These are phyloP conservation scores for Teunomyces barrocoloradensis DNA, from an alignment of 805 yeast genomes.

Conservation along the genomic window DNA sequence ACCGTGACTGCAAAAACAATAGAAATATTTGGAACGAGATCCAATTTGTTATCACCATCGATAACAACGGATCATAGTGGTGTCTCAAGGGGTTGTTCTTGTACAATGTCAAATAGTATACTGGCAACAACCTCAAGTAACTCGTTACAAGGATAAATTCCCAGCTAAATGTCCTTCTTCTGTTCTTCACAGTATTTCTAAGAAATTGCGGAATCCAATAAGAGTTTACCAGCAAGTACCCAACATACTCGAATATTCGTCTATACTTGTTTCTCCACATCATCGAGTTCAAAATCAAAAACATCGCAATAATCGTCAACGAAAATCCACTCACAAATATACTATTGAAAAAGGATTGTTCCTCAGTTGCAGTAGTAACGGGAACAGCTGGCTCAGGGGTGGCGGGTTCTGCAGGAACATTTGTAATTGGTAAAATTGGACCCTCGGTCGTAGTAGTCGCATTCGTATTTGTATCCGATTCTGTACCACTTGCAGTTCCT, in stretches of 20 bases:
- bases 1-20: slow-evolving; percentile 58
- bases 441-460: neutral
- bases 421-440: neutral
- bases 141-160: slow-evolving; percentile 72
- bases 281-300: slow-evolving; percentile 50
- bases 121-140: slow-evolving; percentile 59
- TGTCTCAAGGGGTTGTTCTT: slow-evolving; percentile 67
- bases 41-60: slow-evolving; percentile 51
- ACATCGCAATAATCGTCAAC: slow-evolving; percentile 36
- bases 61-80: slow-evolving; percentile 55
- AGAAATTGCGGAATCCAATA: slow-evolving; percentile 89
- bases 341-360: slow-evolving; percentile 21
- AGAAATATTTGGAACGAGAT: slow-evolving; percentile 55
- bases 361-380: slow-evolving; percentile 14
- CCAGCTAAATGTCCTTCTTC: slow-evolving; percentile 65
- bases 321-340: slow-evolving; percentile 27
- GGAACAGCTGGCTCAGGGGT: slow-evolving; percentile 9
- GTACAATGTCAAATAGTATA: slow-evolving; percentile 56
- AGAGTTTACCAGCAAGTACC: slow-evolving; percentile 56
- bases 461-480: neutral
- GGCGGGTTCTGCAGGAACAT: slow-evolving; percentile 9
- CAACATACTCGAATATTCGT: slow-evolving; percentile 53
- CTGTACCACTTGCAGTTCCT: neutral
- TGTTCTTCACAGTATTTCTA: slow-evolving; percentile 69
- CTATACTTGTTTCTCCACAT: slow-evolving; percentile 64